A percentile compares a stretch with the other conserved stretches of the same genome.
Conservation (phyloP, 495 filamentous ascomycete genomes). For the Poronia punctata region DNA sequence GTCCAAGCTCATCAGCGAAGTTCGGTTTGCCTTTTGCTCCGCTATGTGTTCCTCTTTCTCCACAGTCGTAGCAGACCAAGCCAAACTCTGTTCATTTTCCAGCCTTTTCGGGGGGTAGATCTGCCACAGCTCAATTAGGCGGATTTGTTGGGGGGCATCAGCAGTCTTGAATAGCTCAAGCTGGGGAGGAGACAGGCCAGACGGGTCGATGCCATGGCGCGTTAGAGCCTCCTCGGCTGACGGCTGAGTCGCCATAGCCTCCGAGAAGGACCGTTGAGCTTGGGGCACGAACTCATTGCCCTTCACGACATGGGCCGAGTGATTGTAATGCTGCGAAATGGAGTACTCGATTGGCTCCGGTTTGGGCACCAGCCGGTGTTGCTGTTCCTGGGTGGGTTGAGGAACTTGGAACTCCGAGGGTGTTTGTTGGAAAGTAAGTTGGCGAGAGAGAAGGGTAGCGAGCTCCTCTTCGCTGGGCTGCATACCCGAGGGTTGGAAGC, state of each 20-base stretch:
- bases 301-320: slow-evolving; percentile 52
- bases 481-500: slow-evolving; percentile 33
- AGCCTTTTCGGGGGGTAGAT: slow-evolving; percentile 43
- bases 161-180: slow-evolving; percentile 55
- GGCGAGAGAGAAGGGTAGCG: slow-evolving; percentile 56
- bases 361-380: slow-evolving; percentile 24
- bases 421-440: slow-evolving; percentile 50
- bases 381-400: slow-evolving; percentile 16
- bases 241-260: slow-evolving; percentile 38
- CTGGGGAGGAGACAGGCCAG: slow-evolving; percentile 49
- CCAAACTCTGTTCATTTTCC: slow-evolving; percentile 36
- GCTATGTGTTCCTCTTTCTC: slow-evolving; percentile 42
- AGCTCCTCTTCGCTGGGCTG: slow-evolving; percentile 61
- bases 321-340: slow-evolving; percentile 69
- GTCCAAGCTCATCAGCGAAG: slow-evolving; percentile 37
- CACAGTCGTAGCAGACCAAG: slow-evolving; percentile 41
- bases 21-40: slow-evolving; percentile 21
- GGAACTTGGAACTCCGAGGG: slow-evolving; percentile 24
- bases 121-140: slow-evolving; percentile 62
- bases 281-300: slow-evolving; percentile 22
- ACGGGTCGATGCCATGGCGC: slow-evolving; percentile 48
- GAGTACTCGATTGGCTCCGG: slow-evolving; percentile 50
- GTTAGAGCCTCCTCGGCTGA: slow-evolving; percentile 39
- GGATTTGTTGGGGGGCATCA: slow-evolving; percentile 48
- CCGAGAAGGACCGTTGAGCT: slow-evolving; percentile 39